Base-by-base conservation (phyloP, 2,329 filamentous ascomycete species). In the Cyanodermella asteris region DNA sequence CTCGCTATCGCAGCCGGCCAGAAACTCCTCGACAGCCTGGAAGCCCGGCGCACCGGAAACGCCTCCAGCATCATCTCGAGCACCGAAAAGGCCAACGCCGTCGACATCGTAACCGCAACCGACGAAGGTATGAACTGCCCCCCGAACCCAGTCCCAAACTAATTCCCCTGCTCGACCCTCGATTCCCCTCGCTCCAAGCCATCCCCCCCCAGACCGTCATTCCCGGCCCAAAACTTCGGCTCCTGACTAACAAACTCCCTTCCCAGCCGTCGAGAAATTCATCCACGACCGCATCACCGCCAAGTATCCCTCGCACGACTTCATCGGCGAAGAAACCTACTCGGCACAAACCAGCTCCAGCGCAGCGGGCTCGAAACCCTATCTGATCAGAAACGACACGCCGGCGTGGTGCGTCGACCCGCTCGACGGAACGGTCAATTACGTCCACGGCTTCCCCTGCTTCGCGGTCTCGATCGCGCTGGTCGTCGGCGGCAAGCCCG, bases 361-460 rank as follows among this genome's bases (percentile, higher is more conserved):
- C n/a, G 46, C 40, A 10, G 54, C 56, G 31, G 51, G 47, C 21
- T 48, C 69, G 22, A 59, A 53, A 0, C 31, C 50, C 15, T n/a
- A n/a, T n/a, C n/a, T n/a, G n/a, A n/a, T n/a, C n/a, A n/a, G n/a
- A n/a, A n/a, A n/a, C n/a, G n/a, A n/a, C n/a, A 47, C 44, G 1
- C 64, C 64, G 4, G 69, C 64, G 4, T 68, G 69, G 44, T 52
- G 69, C 29, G 56, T 64, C 31, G 64, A 70, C 38, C 64, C 64
- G 6, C 68, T 70, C 26, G 64, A 71, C 41, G 64, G 64, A 25
- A 70, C 64, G 4, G 60, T 61, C 16, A 70, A 70, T 44, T 68
- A 70, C 32, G 59, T 69, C 12, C 64, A 70, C 41, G 50, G 53
- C 17, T 56, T 64, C 39, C 59, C 59, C 3, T 64, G 60, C 38